Evolutionary conservation across 2,329 filamentous ascomycete species (phyloP), one percentile per base, ranked within the genome.

Genomic region (Fusarium avenaceum): DNA sequence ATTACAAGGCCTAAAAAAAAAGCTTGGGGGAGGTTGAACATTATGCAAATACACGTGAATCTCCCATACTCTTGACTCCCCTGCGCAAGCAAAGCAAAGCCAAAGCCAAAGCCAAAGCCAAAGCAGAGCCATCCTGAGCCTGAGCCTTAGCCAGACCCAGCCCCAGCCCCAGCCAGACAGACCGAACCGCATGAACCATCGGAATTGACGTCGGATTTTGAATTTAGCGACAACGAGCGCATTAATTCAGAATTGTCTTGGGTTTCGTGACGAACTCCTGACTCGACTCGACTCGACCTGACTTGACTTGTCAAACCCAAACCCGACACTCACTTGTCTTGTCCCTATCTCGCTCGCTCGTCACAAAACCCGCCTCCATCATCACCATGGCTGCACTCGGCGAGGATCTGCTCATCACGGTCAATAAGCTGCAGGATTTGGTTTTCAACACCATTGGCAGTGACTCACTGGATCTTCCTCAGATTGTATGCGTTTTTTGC

Each of bases 371-470:
- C 56, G 49, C 59, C 57, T 63, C 61, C 50, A 38, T 48, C 72
- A 71, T 75, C 76, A 76, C 66, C 79, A 99, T 98, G 96, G 92
- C 96, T 78, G 90, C 95, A 76, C 90, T 99, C 76, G 95, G 96
- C 78, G 96, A 99, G 82, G 94, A 99, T 82, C 85, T 99, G 81
- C 89, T 99, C 79, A 89, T 89, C 74, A 96, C 94, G 70, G 96
- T 99, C 83, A 99, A 99, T 86, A 97, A 97, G 86, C 87, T 99
- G 76, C 96, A 99, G 82, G 96, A 98, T 81, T 84, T 99, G 77
- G 96, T 99, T 77, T 99, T 99, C 86, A 99, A 99, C 84, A 99
- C 96, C 73, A 99, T 99, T 80, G 96, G 96, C 81, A 98, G 94
- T 84, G 96, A 99, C 81, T 98, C 95, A 53, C 87, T 99, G 65